Base-by-base conservation (phyloP, 169 alveolate genomes). In the Plasmodium chabaudi region DNA sequence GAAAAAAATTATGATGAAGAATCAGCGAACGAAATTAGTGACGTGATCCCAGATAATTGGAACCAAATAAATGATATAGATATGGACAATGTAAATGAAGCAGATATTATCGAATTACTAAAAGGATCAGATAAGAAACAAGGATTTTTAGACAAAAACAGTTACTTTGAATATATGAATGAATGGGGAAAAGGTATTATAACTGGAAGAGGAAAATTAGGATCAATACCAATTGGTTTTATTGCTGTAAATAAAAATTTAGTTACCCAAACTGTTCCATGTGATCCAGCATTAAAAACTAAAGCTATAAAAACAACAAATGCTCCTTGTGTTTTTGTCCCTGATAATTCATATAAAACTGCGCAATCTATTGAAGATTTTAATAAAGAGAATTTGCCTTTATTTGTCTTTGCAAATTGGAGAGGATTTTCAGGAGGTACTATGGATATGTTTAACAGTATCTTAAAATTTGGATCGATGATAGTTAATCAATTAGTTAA, bases 351-450 rank as follows among this genome's bases (percentile, higher is more conserved):
- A 10, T 96, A 88, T 88, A 96, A 96, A 92, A 95, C 97, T 10
- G 98, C 98, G 0, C 96, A 95, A 73, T 95, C 98, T 15, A 91
- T 96, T 44, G 84, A 88, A 27, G 98, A 96, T 70, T 95, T 96
- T 91, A 94, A 93, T 84, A 91, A 92, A 67, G 97, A 96, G 89
- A 94, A 93, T 47, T 72, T 94, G 68, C 96, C 97, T 13, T 77
- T 95, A 64, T 89, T 95, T 25, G 88, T 95, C 68, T 88, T 95
- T 42, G 96, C 96, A 21, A 95, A 95, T 69, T 94, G 93, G 95
- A 61, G 95, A 34, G 93, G 95, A 5, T 95, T 95, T 67, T 93
- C 96, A n/a, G 97, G 97, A n/a, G 97, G 97, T 15, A 88, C 94
- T 49, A 93, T 94, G 65, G 97, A 95, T 72, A 95, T 95, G 97